Evolutionary conservation across 2,329 filamentous ascomycete species (phyloP).

Genomic region (Aureobasidium uvarum): DNA sequence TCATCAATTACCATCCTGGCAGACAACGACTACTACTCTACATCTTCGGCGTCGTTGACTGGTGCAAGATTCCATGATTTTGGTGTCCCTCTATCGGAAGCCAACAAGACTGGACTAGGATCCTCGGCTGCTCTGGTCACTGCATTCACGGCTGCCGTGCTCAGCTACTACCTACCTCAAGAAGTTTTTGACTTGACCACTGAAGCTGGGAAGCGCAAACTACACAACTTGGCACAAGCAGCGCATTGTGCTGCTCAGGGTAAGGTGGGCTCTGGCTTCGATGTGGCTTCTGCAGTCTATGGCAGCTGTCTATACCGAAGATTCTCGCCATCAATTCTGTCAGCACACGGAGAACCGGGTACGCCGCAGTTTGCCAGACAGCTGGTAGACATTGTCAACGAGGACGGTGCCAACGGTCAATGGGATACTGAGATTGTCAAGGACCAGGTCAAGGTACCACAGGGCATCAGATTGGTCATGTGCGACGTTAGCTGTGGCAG

Average conservation of each 20-base stretch:
- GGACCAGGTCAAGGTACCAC: slow-evolving; percentile 67
- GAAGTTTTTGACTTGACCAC: slow-evolving; percentile 57
- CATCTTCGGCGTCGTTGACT: slow-evolving; percentile 48
- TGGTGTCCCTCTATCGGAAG: slow-evolving; percentile 68
- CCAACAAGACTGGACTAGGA: slow-evolving; percentile 94
- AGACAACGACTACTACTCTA: slow-evolving; percentile 96
- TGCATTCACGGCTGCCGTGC: slow-evolving; percentile 72
- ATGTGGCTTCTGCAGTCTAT: slow-evolving; percentile 89
- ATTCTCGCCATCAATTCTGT: slow-evolving; percentile 79
- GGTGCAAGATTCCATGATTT: slow-evolving; percentile 69
- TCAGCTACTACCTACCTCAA: slow-evolving; percentile 68
- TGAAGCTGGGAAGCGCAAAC: slow-evolving; percentile 55
- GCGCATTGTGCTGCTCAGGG: slow-evolving; percentile 95
- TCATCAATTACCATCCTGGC: slow-evolving; percentile 82
- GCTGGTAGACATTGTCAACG: slow-evolving; percentile 66
- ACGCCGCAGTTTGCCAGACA: slow-evolving; percentile 63
- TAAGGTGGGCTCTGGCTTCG: slow-evolving; percentile 94
- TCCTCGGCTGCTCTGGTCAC: slow-evolving; percentile 95
- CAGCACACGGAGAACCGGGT: slow-evolving; percentile 64
- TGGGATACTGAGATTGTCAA: slow-evolving; percentile 83
- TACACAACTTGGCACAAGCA: slow-evolving; percentile 93
- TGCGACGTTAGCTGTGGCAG: slow-evolving; percentile 95
- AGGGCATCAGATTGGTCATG: slow-evolving; percentile 77
- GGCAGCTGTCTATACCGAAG: slow-evolving; percentile 87
- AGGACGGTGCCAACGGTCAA: slow-evolving; percentile 46